These are phyloP conservation scores for Vinca minor DNA, from an alignment of 257 asterid genomes.

Conservation along the genomic window DNA sequence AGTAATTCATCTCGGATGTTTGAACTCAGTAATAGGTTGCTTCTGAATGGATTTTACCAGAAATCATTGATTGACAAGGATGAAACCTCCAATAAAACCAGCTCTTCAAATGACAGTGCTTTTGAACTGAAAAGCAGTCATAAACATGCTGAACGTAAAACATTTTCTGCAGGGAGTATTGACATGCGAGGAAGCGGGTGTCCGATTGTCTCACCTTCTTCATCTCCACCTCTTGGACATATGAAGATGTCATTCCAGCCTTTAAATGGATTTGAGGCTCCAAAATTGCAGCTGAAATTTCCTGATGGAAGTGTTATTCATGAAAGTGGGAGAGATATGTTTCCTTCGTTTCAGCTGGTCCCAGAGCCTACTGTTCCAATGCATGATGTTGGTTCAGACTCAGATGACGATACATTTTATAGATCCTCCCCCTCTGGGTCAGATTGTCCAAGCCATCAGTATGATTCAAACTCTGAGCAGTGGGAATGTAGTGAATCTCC, in stretches of 20 bases:
- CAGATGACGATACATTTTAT: slow-evolving; percentile 83
- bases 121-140: slow-evolving; percentile 28
- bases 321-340: slow-evolving; percentile 41
- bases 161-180: slow-evolving; percentile 37
- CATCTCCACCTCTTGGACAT: slow-evolving; percentile 90
- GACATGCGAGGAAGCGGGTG: slow-evolving; percentile 40
- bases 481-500: slow-evolving; percentile 81
- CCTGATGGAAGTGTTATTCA: slow-evolving; percentile 43
- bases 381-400: slow-evolving; percentile 50
- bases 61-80: slow-evolving; percentile 35
- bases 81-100: slow-evolving; percentile 22
- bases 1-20: slow-evolving; percentile 51
- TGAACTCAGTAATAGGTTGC: slow-evolving; percentile 49
- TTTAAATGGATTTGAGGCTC: slow-evolving; percentile 47
- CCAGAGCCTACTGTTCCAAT: slow-evolving; percentile 54
- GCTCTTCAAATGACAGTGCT: slow-evolving; percentile 24
- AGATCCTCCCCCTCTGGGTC: slow-evolving; percentile 73
- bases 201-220: slow-evolving; percentile 53
- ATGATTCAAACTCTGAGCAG: slow-evolving; percentile 71
- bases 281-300: slow-evolving; percentile 69
- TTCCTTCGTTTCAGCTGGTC: slow-evolving; percentile 93
- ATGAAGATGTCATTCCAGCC: slow-evolving; percentile 95
- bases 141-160: slow-evolving; percentile 23
- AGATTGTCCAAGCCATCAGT: slow-evolving; percentile 56
- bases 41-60: slow-evolving; percentile 42